Evolutionary conservation across 345 rosid species (phyloP), one percentile per base, ranked within the genome.

Genomic region (Acer yangbiense): DNA sequence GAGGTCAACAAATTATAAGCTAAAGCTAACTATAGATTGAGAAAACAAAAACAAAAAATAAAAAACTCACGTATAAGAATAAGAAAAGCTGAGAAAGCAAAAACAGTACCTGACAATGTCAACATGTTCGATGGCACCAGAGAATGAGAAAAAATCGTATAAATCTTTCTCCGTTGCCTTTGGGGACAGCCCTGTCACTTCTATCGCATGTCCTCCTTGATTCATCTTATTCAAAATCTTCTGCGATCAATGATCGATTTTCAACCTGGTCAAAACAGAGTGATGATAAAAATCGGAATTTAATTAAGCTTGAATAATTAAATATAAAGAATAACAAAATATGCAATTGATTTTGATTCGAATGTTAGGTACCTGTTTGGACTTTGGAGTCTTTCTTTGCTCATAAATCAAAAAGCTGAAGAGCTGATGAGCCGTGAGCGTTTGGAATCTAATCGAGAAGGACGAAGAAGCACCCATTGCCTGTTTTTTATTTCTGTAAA

Each of bases 151-250:
- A 79, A 94, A 92, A 11, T 92, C 98, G 20, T 76, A 58, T 46
- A 94, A 83, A 78, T 89, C 90, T 60, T 78, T 86, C 87, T 90
- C 97, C 13, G 92, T 85, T 48, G 89, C 85, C 50, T 84, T 84
- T 50, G 95, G 90, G 66, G 98, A 86, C 68, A 94, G 85, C 16
- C 94, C 93, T 2, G 92, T 90, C 12, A 92, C 93, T 81, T 92
- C 95, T 29, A 92, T 86, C 5, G 88, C 71, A 23, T 86, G 87
- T 23, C 89, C 90, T 48, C 54, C 81, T 71, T 79, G 82, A 77
- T 79, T 80, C 98, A 94, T 94, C 77, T 76, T 80, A 23, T 25
- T 68, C 73, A 52, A 44, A 61, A 66, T 35, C 79, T 74, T 69
- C 20, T 27, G 13, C 54, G 4, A 46, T 10, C 46, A 65, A 50